Conservation (phyloP, 2,329 filamentous ascomycete genomes). For the Tolypocladium guangdongense region DNA sequence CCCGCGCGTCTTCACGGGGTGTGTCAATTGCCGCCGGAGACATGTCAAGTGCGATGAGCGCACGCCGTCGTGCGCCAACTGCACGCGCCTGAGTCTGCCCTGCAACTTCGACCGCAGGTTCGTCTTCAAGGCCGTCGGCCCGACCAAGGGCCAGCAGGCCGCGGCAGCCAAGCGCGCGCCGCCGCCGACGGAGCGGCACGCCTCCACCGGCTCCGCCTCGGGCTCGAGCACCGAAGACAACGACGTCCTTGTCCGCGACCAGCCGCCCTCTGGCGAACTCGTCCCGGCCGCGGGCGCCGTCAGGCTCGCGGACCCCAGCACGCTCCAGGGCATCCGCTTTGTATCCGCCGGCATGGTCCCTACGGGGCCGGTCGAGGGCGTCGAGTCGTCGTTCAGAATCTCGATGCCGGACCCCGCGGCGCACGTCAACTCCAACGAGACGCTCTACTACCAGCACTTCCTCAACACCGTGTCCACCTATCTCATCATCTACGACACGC, state of each 20-base stretch:
- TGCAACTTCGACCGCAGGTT: constrained; percentile 10
- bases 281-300: not conserved
- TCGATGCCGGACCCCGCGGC: not conserved
- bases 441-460: constrained; percentile 22
- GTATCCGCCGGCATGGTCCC: constrained; percentile 7
- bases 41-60: constrained; percentile 17
- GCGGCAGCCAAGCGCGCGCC: not conserved
- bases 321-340: constrained; percentile 11
- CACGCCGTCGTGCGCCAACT: constrained; percentile 25
- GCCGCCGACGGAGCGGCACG: not conserved
- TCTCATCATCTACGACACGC: constrained; percentile 29
- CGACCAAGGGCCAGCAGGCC: constrained; percentile 1
- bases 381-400: not conserved
- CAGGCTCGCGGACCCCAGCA: not conserved
- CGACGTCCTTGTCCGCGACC: not conserved
- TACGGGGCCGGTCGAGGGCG: not conserved
- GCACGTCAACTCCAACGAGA: constrained; percentile 5
- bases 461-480: constrained; percentile 30
- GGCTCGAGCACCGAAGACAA: not conserved
- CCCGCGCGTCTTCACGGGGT: constrained; percentile 28
- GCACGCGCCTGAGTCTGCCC: constrained; percentile 14
- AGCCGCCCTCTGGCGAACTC: not conserved
- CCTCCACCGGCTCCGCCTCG: not conserved
- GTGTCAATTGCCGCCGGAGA: constrained; percentile 26
- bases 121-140: constrained; percentile 6